These are phyloP conservation scores for Verticillium klebahnii DNA, from an alignment of 2,329 filamentous ascomycete species.

Conservation along the genomic window DNA sequence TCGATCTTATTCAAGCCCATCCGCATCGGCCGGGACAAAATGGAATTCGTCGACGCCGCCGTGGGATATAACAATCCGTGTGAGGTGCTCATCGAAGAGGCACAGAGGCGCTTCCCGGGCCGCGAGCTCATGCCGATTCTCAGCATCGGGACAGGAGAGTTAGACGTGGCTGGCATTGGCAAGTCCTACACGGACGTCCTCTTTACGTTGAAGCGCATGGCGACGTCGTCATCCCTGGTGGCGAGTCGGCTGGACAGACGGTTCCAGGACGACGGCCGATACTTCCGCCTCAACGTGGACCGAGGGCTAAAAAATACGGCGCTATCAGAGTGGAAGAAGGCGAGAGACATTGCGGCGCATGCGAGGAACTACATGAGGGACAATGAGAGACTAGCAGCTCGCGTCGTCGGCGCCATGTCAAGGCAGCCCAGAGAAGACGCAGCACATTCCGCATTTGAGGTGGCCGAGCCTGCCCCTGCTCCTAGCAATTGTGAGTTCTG, in stretches of 20 bases:
- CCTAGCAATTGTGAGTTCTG: no score
- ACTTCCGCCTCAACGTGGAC: slow-evolving; percentile 36
- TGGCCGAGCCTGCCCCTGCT: no score
- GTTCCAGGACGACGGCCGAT: slow-evolving; percentile 25
- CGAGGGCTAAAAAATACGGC: no score
- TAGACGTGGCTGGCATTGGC: no score
- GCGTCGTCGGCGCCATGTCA: no score
- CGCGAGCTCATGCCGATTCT: background rate
- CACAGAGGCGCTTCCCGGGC: background rate
- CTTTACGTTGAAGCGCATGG: slow-evolving; percentile 17
- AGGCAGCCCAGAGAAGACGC: no score
- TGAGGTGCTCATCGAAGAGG: background rate
- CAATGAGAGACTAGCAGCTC: no score
- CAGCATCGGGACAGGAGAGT: background rate
- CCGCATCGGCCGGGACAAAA: background rate
- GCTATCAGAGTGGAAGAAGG: no score
- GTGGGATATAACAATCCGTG: background rate
- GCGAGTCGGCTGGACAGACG: slow-evolving; percentile 30
- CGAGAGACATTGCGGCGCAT: no score
- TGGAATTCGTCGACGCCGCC: slow-evolving; percentile 2
- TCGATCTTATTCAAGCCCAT: slow-evolving; percentile 9
- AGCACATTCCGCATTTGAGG: no score
- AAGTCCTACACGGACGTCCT: background rate
- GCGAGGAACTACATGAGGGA: no score
- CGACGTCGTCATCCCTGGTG: slow-evolving; percentile 33